phyloP scores from a whole-genome alignment of 306 rosid genomes.

The Acacia melanoxylon region DNA sequence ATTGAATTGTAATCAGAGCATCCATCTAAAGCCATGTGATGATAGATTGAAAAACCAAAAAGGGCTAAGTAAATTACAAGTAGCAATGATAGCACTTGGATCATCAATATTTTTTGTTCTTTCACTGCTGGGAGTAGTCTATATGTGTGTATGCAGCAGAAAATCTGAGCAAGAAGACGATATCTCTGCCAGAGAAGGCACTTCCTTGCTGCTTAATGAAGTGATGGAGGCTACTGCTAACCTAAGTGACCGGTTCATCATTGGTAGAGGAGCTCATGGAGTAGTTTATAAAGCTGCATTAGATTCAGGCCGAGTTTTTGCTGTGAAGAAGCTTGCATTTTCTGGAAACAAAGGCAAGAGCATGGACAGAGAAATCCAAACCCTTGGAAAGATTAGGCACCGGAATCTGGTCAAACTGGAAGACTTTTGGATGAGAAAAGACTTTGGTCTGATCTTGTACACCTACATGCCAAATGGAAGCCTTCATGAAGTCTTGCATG shows the following conservation, averaged over 20 bases:
- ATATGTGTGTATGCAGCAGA: constrained; percentile 25
- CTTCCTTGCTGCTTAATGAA: constrained; percentile 47
- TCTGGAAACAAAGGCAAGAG: constrained; percentile 48
- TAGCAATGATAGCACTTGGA: constrained; percentile 63
- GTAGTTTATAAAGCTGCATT: constrained; percentile 68
- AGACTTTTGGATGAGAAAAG: constrained; percentile 62
- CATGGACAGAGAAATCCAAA: constrained; percentile 70
- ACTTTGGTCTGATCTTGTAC: constrained; percentile 72
- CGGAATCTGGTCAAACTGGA: constrained; percentile 71
- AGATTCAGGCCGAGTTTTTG: constrained; percentile 49
- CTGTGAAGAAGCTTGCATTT: constrained; percentile 69
- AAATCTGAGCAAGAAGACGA: constrained; percentile 37
- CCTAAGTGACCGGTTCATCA: constrained; percentile 53
- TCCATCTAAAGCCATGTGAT: constrained; percentile 50
- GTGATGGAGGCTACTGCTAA: constrained; percentile 69
- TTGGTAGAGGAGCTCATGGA: constrained; percentile 95
- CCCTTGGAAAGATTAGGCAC: constrained; percentile 67
- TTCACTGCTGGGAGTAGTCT: constrained; percentile 46
- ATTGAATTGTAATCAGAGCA: constrained; percentile 35
- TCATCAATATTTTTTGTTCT: constrained; percentile 41
- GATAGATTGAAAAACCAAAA: constrained; percentile 32
- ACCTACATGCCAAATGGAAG: constrained; percentile 80
- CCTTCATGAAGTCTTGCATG: constrained; percentile 75
- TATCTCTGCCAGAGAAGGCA: constrained; percentile 39
- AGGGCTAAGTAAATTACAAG: constrained; percentile 40